A percentile compares a stretch with the other conserved stretches of the same genome.
phyloP scores from a whole-genome alignment of 768 basidiomycete species.

The Tylopilus vinaceipallidus region DNA sequence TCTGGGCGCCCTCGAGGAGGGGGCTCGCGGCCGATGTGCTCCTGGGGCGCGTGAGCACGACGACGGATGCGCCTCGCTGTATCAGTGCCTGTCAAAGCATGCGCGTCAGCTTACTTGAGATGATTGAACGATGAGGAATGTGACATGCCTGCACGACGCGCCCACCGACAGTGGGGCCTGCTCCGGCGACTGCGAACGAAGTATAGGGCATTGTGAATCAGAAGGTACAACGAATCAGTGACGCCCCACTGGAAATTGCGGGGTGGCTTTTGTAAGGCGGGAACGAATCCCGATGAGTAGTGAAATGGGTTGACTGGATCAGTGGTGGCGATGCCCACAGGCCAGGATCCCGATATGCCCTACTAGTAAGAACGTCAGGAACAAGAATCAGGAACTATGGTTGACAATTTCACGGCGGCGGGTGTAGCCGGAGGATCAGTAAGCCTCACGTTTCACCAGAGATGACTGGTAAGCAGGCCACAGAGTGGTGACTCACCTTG shows the following conservation, averaged over 20 bases:
- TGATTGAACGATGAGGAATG: too few relatives aligned
- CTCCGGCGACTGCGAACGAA: conserved; percentile 37
- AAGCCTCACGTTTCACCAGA: too few relatives aligned
- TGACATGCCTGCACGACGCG: conserved; percentile 31
- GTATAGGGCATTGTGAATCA: conserved; percentile 26
- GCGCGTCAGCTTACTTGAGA: neutral
- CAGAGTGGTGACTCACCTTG: too few relatives aligned
- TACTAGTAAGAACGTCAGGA: too few relatives aligned
- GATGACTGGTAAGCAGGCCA: too few relatives aligned
- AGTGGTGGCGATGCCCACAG: too few relatives aligned
- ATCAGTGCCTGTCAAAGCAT: conserved; percentile 20
- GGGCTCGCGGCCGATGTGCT: conserved; percentile 19
- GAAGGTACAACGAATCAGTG: neutral
- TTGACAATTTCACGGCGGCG: too few relatives aligned
- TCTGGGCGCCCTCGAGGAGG: conserved; percentile 25
- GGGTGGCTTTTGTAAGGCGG: conserved; percentile 1
- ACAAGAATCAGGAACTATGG: too few relatives aligned
- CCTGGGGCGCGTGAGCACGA: conserved; percentile 22
- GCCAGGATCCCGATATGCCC: too few relatives aligned
- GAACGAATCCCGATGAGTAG: too few relatives aligned
- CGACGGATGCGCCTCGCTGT: conserved; percentile 21
- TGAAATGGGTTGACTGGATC: too few relatives aligned
- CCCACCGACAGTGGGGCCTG: conserved; percentile 34
- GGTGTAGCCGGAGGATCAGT: too few relatives aligned
- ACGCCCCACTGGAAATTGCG: neutral